Evolutionary conservation across 2,329 filamentous ascomycete genomes (phyloP).

Genomic region (Sclerotinia trifoliorum): DNA sequence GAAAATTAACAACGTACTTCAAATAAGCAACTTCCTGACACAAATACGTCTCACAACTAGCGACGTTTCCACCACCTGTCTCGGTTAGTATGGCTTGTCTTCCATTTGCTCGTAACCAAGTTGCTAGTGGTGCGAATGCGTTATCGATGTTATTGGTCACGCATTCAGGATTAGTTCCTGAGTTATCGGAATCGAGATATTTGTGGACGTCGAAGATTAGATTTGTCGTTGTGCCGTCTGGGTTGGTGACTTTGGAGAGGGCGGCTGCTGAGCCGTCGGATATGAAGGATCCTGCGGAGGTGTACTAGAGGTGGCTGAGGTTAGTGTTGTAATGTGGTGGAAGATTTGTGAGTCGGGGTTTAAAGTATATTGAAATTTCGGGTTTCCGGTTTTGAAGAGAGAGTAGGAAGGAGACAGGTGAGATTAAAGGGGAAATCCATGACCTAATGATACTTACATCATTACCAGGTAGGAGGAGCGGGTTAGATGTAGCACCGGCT

Average conservation of each 20-base stretch:
- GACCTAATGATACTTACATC: conserved; percentile 37
- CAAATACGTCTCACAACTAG: conserved; percentile 39
- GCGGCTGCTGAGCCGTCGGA: conserved; percentile 51
- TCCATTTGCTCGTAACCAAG: conserved; percentile 48
- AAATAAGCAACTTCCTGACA: conserved; percentile 40
- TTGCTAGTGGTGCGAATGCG: conserved; percentile 49
- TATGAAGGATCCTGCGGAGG: conserved; percentile 50
- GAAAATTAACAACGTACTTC: conserved; percentile 29
- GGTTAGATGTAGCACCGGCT: conserved; percentile 60
- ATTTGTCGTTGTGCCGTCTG: conserved; percentile 54
- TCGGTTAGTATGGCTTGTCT: conserved; percentile 53
- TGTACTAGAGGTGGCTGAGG: conserved; percentile 42
- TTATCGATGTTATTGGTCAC: conserved; percentile 51
- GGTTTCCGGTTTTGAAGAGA: neutral
- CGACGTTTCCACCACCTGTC: conserved; percentile 46
- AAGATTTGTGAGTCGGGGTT: neutral
- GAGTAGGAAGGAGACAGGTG: neutral
- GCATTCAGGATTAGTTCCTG: conserved; percentile 52
- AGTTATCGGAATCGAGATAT: conserved; percentile 58
- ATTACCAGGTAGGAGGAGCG: conserved; percentile 64
- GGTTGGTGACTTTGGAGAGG: conserved; percentile 55
- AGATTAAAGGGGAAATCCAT: neutral
- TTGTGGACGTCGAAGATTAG: conserved; percentile 61
- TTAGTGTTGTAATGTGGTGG: neutral
- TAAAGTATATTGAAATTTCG: neutral